Base-by-base conservation (phyloP, 1,139 yeast species). In the Diutina neorugosa region DNA sequence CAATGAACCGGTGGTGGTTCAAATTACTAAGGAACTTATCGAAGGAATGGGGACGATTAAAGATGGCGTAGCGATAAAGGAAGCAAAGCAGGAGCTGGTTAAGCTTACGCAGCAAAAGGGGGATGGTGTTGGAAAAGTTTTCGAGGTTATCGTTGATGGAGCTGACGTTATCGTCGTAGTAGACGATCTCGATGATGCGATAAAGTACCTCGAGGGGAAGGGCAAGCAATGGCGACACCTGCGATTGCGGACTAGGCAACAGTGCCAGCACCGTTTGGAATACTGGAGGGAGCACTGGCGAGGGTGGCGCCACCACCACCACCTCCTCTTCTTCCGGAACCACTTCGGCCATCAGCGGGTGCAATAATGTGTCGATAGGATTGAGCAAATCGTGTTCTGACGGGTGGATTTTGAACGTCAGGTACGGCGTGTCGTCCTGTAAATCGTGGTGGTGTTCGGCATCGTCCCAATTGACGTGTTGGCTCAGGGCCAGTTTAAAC, bases 41-140 rank as follows among this genome's bases (percentile, higher is more conserved):
- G 63, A 89, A 89, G 18, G 93, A 78, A 58, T 84, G 87, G 2
- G 96, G 95, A 51, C 95, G 78, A 57, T 88, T 84, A 66, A 89
- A 86, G 51, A 82, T 76, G 52, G 85, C 86, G 59, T 84, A 84
- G 54, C 82, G 77, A 69, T 84, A 84, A 19, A 83, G 69, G 57
- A 80, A 74, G 51, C 73, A 63, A 56, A 69, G 20, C 44, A 44
- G 27, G 16, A 46, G 50, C 53, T 56, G 60, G 53, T 73, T 68
- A 57, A 74, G 65, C 42, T 70, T 69, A 53, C 67, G 68, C 59
- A 67, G 66, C 46, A 71, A 62, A 11, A 71, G 64, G 3, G 76
- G 76, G 37, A 71, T 64, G 7, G 77, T 68, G 43, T 71, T 72
- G 55, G 71, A 64, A 57, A 73, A 74, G 54, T 64, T 69, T 55